Base-by-base conservation (phyloP, 2,329 filamentous ascomycete species). In the Fusarium luffae region DNA sequence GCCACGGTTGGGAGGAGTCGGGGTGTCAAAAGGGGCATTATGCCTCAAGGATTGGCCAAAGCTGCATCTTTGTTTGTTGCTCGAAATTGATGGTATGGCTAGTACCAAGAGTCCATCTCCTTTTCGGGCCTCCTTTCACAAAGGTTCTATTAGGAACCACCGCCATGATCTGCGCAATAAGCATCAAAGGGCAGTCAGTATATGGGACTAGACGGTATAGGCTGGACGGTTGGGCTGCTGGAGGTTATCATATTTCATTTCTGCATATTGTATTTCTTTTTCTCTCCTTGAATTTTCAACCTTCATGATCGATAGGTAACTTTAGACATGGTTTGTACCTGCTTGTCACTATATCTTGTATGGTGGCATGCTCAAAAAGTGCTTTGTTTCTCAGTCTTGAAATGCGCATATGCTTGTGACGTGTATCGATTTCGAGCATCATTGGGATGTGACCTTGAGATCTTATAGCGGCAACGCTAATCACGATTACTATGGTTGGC, bases 1-100 rank as follows among this genome's bases (percentile, higher is more conserved):
- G 60, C 56, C 65, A 69, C 62, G 70, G 70, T 69, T 52, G 52
- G 71, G 66, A 73, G 74, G 74, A 76, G 74, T 76, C 74, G 70
- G 71, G 74, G 74, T 76, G 71, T 72, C 66, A 54, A 75, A 67
- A 62, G 63, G 70, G 60, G 70, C 63, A 52, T 60, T 57, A 70
- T 67, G 68, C 61, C 59, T 64, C 57, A 71, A 52, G 65, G 59
- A 65, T 62, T 73, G 68, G 63, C 62, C 67, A 54, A 67, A 68
- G 63, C 66, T 71, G 34, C 62, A 67, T 74, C 65, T 69, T 74
- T 66, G 59, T 67, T 73, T 72, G 60, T 63, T 74, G 66, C 58
- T 61, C 60, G 65, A 56, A 63, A 66, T 62, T 68, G 61, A 55
- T 52, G 60, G 59, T 60, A 55, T 59, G 63, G 61, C 54, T 68